phyloP scores from a whole-genome alignment of 75 land plant genomes.

The Adiantum capillusveneris region DNA sequence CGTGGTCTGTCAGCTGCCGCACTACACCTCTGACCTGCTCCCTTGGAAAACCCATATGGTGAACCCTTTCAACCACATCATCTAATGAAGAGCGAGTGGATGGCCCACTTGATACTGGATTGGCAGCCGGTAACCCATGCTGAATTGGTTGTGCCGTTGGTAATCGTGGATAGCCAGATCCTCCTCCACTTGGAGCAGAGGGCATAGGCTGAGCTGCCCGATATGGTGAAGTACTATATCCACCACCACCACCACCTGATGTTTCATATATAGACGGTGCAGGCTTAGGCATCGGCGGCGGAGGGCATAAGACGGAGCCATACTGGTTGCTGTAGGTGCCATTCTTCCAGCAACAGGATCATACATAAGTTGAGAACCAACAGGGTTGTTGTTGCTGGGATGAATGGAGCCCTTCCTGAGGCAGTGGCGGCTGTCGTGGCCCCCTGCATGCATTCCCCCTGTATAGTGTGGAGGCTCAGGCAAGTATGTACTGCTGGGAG shows the following conservation, averaged over 20 bases:
- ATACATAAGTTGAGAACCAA: conserved; percentile 23
- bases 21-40: conserved; percentile 87
- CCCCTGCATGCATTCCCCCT: conserved; percentile 2
- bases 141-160: conserved; percentile 80
- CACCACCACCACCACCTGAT: conserved; percentile 21
- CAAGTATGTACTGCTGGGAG: conserved; percentile 13
- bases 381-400: conserved; percentile 19
- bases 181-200: conserved; percentile 47
- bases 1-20: conserved; percentile 79
- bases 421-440: conserved; percentile 7
- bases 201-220: conserved; percentile 38
- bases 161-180: conserved; percentile 54
- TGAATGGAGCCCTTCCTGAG: conserved; percentile 12
- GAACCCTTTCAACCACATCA: conserved; percentile 87
- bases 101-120: conserved; percentile 25
- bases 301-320: conserved; percentile 15
- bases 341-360: conserved; percentile 17
- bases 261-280: conserved; percentile 41
- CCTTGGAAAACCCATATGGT: conserved; percentile 87
- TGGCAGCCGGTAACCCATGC: conserved; percentile 60
- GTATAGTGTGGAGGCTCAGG: conserved; percentile 23
- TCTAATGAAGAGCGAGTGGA: conserved; percentile 67
- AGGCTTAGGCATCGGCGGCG: conserved; percentile 5
- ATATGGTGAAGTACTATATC: conserved; percentile 31
- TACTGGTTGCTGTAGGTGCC: not conserved